Base-by-base conservation (phyloP, 257 asterid species). In the Henckelia pumila region DNA sequence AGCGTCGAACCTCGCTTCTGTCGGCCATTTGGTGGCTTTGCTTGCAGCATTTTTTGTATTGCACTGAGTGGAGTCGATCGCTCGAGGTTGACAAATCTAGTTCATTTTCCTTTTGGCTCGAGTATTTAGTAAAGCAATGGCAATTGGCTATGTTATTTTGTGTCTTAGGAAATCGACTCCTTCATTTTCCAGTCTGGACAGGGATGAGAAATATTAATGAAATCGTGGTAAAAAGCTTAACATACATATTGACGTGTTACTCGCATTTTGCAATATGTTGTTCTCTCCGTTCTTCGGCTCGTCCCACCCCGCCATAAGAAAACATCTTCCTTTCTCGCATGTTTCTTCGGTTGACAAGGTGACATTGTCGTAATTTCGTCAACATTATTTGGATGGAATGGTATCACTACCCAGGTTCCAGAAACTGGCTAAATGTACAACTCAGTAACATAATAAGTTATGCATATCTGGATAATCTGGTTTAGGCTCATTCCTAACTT, bases 31-130 rank as follows among this genome's bases (percentile, higher is more conserved):
- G 13, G 69, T 77, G 56, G 11, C 70, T 61, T 58, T 78, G 7
- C 20, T 87, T 7, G 3, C 73, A 17, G 69, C 81, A 19, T 20
- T 81, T 63, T 33, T 76, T 67, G 14, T 81, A 75, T 66, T 86
- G n/a, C 66, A 13, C 19, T 40, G 52, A 40, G 52, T 13, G 52
- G 52, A 40, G 52, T 13, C 5, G n/a, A 14, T 40, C 47, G 10
- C 16, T 9, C 3, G 47, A 10, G 47, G 47, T 9, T 9, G 47
- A 40, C 52, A 14, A 40, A 40, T 11, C 52, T 40, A 40, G 5
- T 13, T 40, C 1, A 1, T 40, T 40, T 40, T 40, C 19, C 52
- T 40, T 14, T 13, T 13, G 19, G 52, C 52, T 37, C n/a, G n/a
- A 3, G 52, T 14, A 40, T 40, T 13, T 40, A 35, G 47, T 9